These are phyloP conservation scores for Pelargonium cotyledonis DNA, from an alignment of 441 rosid genomes.

Conservation along the genomic window DNA sequence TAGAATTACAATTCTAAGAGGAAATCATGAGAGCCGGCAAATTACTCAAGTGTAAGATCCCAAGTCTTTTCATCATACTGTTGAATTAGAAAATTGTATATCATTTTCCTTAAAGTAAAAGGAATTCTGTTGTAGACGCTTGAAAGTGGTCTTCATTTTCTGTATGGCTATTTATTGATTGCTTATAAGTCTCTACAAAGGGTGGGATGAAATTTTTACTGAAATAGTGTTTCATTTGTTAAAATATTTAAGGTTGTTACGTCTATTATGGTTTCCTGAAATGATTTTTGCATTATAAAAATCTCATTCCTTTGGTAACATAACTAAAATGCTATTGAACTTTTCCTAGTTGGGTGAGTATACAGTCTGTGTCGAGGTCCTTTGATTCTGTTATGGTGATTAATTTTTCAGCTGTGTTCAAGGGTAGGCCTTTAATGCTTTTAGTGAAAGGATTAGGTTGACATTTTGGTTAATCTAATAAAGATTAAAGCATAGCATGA, in stretches of 20 bases:
- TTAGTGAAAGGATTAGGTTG: neutral
- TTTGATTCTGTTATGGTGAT: neutral
- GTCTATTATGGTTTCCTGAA: too few relatives aligned
- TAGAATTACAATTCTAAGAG: constrained; percentile 81
- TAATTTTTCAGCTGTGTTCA: too few relatives aligned
- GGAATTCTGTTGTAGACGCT: neutral
- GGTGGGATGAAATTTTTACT: too few relatives aligned
- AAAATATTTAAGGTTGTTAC: too few relatives aligned
- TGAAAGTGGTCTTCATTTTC: neutral
- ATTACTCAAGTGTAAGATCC: constrained; percentile 90
- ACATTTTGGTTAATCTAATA: neutral
- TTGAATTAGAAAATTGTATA: neutral
- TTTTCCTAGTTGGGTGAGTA: too few relatives aligned
- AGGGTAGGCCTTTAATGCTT: neutral
- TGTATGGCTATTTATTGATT: too few relatives aligned
- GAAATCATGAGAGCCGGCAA: constrained; percentile 37
- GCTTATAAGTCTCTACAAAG: too few relatives aligned
- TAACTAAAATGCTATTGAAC: too few relatives aligned
- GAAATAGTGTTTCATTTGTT: too few relatives aligned
- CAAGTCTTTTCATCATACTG: neutral
- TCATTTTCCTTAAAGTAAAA: neutral
- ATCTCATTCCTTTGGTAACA: too few relatives aligned
- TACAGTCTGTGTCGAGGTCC: neutral
- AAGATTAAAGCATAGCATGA: neutral
- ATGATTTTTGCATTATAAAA: too few relatives aligned